Conservation (phyloP, 139 green algal genomes). For the Micractinium conductrix region DNA sequence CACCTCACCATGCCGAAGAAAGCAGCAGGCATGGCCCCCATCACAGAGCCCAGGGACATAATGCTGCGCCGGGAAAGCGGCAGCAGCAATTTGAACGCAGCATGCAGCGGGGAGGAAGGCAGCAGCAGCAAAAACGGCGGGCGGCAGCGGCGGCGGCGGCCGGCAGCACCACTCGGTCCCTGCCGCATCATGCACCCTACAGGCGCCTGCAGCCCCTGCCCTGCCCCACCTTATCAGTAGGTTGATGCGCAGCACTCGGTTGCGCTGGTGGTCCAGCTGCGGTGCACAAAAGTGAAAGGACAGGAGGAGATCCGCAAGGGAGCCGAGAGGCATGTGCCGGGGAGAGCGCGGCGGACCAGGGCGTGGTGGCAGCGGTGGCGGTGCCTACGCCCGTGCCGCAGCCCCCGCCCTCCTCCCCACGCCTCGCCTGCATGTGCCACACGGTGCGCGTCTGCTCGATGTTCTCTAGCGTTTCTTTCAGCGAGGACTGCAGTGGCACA, state of each 20-base stretch:
- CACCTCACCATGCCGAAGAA: conserved; percentile 74
- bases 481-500: conserved; percentile 1
- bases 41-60: conserved; percentile 41
- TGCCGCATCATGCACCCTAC: neutral
- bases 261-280: conserved; percentile 59
- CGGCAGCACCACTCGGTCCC: neutral
- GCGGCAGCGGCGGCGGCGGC: neutral
- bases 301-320: too few species aligned
- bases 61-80: conserved; percentile 10
- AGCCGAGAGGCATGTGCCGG: too few species aligned
- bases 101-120: neutral
- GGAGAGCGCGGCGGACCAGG: too few species aligned
- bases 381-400: too few species aligned
- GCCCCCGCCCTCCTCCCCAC: too few species aligned
- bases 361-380: too few species aligned
- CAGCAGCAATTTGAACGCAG: too few species aligned
- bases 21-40: conserved; percentile 52
- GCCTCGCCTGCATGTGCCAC: conserved; percentile 57
- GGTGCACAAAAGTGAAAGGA: neutral
- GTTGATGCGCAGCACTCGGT: conserved; percentile 65
- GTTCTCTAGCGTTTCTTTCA: conserved; percentile 53
- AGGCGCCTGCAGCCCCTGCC: neutral
- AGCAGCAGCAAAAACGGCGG: neutral
- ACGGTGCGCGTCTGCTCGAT: conserved; percentile 57
- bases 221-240: conserved; percentile 43